Conservation (phyloP, 2,329 filamentous ascomycete species). For the Rhytidhysteron rufulum region DNA sequence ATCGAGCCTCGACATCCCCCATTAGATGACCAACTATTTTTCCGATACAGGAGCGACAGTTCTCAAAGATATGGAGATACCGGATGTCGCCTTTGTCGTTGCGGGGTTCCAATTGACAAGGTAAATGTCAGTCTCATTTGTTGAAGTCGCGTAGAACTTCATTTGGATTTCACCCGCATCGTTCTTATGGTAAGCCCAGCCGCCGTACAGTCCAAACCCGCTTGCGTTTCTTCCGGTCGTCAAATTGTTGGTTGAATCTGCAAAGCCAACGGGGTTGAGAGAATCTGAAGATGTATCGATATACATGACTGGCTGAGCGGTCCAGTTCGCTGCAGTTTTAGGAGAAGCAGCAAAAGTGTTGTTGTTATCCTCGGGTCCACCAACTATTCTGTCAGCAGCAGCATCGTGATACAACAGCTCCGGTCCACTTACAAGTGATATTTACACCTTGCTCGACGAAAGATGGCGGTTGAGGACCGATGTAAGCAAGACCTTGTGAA, state of each 20-base stretch:
- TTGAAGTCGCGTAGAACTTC: slow-evolving; percentile 14
- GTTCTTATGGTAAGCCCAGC: slow-evolving; percentile 24
- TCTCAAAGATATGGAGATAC: slow-evolving; percentile 11
- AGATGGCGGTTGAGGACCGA: slow-evolving; percentile 15
- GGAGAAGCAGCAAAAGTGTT: slow-evolving; percentile 17
- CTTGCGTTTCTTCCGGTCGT: slow-evolving; percentile 12
- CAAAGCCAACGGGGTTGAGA: slow-evolving; percentile 24
- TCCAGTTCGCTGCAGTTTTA: slow-evolving; percentile 15
- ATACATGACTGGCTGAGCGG: slow-evolving; percentile 17
- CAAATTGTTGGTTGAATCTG: slow-evolving; percentile 10
- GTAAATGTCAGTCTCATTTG: slow-evolving; percentile 14
- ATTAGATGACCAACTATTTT: too few relatives aligned
- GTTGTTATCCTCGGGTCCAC: slow-evolving; percentile 7
- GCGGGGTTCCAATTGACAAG: slow-evolving; percentile 14
- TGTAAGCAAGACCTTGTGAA: slow-evolving; percentile 28
- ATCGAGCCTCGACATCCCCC: too few relatives aligned
- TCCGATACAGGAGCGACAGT: slow-evolving; percentile 10
- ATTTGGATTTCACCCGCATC: slow-evolving; percentile 11
- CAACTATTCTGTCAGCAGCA: slow-evolving; percentile 8
- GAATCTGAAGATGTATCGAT: slow-evolving; percentile 16
- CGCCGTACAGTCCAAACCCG: slow-evolving; percentile 31
- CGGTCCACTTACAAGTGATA: slow-evolving; percentile 22
- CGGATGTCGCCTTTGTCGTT: slow-evolving; percentile 7
- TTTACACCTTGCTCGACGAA: slow-evolving; percentile 19
- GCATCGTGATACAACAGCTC: neutral